These are phyloP conservation scores for Trypanosoma theileri DNA, from an alignment of 208 protist genomes.

Conservation along the genomic window DNA sequence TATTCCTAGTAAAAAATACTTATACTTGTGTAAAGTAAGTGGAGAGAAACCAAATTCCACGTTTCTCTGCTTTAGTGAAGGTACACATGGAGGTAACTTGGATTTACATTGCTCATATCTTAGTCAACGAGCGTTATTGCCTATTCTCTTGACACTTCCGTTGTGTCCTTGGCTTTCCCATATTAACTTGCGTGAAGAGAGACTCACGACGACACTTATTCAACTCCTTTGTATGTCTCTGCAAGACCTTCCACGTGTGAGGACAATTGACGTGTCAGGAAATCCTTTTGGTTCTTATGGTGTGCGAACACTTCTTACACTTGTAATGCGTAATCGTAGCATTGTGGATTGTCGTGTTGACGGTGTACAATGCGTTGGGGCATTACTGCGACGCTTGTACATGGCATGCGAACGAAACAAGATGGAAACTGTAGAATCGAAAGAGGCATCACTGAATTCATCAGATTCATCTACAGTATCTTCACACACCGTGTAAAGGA, in stretches of 20 bases:
- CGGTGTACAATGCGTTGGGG: conserved; percentile 34
- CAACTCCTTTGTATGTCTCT: conserved; percentile 42
- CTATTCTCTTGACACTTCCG: conserved; percentile 49
- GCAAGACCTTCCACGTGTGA: conserved; percentile 25
- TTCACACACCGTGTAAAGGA: neutral
- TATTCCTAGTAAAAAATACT: conserved; percentile 25
- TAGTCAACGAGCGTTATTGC: conserved; percentile 30
- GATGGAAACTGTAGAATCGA: neutral
- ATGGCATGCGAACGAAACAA: conserved; percentile 35
- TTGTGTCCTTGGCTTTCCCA: conserved; percentile 38
- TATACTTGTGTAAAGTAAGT: conserved; percentile 30
- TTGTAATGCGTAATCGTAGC: conserved; percentile 31
- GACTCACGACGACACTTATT: conserved; percentile 44
- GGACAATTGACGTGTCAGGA: conserved; percentile 49
- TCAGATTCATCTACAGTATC: no score
- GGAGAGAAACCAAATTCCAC: conserved; percentile 16
- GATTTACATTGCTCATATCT: conserved; percentile 45
- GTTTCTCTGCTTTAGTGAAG: conserved; percentile 23
- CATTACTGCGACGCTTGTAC: conserved; percentile 36
- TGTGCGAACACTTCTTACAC: conserved; percentile 37
- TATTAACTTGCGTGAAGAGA: conserved; percentile 40
- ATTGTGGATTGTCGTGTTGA: conserved; percentile 39
- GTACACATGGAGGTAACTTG: conserved; percentile 1
- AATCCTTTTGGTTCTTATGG: conserved; percentile 67
- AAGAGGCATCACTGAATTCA: neutral